Evolutionary conservation across 176 grass and related monocot species (phyloP), one percentile per base, ranked within the genome.

Genomic region (Otatea glauca): DNA sequence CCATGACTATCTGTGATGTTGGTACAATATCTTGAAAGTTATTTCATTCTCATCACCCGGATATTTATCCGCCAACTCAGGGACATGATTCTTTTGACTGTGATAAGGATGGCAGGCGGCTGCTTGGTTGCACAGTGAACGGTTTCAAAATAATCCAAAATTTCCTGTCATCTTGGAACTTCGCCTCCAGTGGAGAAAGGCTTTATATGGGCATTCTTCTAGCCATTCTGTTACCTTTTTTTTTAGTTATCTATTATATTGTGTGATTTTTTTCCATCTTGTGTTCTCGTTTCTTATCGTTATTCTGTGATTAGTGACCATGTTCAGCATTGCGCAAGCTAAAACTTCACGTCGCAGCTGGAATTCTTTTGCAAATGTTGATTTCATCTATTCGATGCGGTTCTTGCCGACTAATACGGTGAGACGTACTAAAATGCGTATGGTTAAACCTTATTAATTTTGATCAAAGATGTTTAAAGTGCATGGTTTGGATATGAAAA

Each of bases 41-140:
- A 32, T 73, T 76, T 83, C 72, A 9, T 83, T 80, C n/a, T n/a
- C 55, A 13, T 44, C 80, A 80, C 67, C 75, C 84, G 89, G n/a
- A n/a, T 91, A 87, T 51, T 35, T 91, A 79, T 35, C 42, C 51
- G 25, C 32, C 24, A 53, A 54, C 11, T 34, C 67, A 74, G 41
- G 77, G 65, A 43, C 5, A 87, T 79, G 66, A 90, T 87, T 87
- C 74, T 79, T 90, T 79, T 54, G 11, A 6, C 50, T 21, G 59
- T 68, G 61, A 51, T 18, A 83, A 64, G 29, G 49, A 90, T 72
- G 58, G 56, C 45, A 64, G 58, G 34, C 73, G 72, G 35, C 24
- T 82, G 61, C 51, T 61, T 62, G 63, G 71, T 9, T 62, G 50
- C 63, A 37, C 49, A 32, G 37, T 75, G 44, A 29, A 49, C 65